Evolutionary conservation across 2,329 filamentous ascomycete species (phyloP).

Genomic region (Paraphoma chrysanthemicola): DNA sequence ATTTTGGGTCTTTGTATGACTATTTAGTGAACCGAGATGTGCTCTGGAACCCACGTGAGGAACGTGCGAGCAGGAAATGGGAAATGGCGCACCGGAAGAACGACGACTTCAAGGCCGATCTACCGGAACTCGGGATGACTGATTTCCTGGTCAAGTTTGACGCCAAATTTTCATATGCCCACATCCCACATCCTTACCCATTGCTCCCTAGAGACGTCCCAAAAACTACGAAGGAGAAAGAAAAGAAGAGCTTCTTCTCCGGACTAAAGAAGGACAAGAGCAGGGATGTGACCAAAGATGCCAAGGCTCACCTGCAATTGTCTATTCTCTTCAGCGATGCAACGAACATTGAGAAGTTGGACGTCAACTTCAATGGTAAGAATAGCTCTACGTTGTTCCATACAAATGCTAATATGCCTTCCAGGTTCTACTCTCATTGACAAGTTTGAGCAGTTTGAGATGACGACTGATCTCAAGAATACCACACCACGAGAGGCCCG

Average conservation of each 20-base stretch:
- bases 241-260: conserved; percentile 46
- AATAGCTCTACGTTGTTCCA: background rate
- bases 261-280: conserved; percentile 45
- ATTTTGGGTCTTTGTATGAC: conserved; percentile 74
- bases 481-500: conserved; percentile 50
- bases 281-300: conserved; percentile 40
- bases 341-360: conserved; percentile 49
- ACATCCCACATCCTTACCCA: conserved; percentile 67
- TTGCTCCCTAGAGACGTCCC: conserved; percentile 59
- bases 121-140: conserved; percentile 66
- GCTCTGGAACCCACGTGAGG: conserved; percentile 69
- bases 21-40: conserved; percentile 73
- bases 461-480: conserved; percentile 40
- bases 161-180: conserved; percentile 62
- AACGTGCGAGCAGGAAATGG: conserved; percentile 68
- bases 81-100: conserved; percentile 58
- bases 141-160: conserved; percentile 72
- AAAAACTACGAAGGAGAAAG: conserved; percentile 26
- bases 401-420: conserved; percentile 8
- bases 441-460: conserved; percentile 51
- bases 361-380: conserved; percentile 45
- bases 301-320: conserved; percentile 49
- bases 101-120: conserved; percentile 50
- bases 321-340: conserved; percentile 50
- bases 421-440: conserved; percentile 50